Percentiles rank a stretch among this genome's conserved stretches.
Conservation (phyloP, 2,329 filamentous ascomycete species). For the Cladosporium sp. region DNA sequence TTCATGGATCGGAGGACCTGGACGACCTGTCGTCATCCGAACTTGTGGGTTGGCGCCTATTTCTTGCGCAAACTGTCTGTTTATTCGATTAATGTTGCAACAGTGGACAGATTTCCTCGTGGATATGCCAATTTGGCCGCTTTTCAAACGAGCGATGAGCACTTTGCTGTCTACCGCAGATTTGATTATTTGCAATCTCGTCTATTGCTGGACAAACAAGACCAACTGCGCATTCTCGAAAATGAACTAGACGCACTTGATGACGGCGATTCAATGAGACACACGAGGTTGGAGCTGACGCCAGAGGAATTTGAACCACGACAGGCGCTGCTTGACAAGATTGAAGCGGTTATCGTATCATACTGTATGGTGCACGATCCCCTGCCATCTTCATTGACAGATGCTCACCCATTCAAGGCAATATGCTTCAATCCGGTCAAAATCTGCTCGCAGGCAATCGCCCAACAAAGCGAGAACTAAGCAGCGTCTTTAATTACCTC, state of each 20-base stretch:
- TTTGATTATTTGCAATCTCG: conserved; percentile 41
- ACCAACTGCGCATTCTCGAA: conserved; percentile 29
- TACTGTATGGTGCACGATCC: conserved; percentile 3
- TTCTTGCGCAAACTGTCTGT: too few relatives aligned
- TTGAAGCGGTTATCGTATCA: conserved; percentile 11
- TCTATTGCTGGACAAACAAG: conserved; percentile 31
- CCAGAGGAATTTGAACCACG: background rate
- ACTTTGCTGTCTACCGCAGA: conserved; percentile 40
- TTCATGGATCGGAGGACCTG: too few relatives aligned
- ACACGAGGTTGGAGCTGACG: background rate
- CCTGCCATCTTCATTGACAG: background rate
- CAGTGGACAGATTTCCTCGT: conserved; percentile 11
- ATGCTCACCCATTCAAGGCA: background rate
- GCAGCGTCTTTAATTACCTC: conserved; percentile 28
- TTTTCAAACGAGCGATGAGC: conserved; percentile 40
- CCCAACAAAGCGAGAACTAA: conserved; percentile 31
- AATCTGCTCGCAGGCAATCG: conserved; percentile 27
- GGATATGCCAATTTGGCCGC: conserved; percentile 38
- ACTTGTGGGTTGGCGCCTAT: too few relatives aligned
- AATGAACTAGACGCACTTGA: conserved; percentile 22
- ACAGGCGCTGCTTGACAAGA: conserved; percentile 5
- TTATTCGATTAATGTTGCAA: too few relatives aligned
- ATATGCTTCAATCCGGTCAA: conserved; percentile 17
- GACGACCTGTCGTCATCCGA: too few relatives aligned
- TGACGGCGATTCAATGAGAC: background rate